phyloP scores from a whole-genome alignment of 495 filamentous ascomycete species.

The Amorphotheca resinae region DNA sequence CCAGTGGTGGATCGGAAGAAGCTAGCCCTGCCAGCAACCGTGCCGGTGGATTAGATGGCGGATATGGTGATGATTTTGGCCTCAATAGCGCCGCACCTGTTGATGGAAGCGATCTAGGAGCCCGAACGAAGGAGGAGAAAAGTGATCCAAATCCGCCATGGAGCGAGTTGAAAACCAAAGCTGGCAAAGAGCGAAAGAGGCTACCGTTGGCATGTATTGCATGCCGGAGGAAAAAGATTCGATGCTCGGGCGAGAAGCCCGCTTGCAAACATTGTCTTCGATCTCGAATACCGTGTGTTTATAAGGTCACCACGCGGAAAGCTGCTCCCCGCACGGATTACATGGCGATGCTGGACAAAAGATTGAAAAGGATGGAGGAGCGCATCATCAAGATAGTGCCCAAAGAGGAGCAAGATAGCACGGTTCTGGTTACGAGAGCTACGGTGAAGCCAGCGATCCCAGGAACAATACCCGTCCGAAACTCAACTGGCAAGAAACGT shows the following conservation, averaged over 20 bases:
- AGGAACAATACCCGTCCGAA: conserved; percentile 38
- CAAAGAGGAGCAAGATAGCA: conserved; percentile 55
- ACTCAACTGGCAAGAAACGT: conserved; percentile 58
- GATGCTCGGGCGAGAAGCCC: conserved; percentile 94
- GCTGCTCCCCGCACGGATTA: conserved; percentile 95
- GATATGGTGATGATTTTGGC: conserved; percentile 35
- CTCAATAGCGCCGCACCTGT: conserved; percentile 29
- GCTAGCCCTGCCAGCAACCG: conserved; percentile 34
- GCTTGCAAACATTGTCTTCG: conserved; percentile 93
- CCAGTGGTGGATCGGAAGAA: conserved; percentile 29
- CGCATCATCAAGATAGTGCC: conserved; percentile 93
- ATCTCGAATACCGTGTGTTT: conserved; percentile 93
- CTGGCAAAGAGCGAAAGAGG: conserved; percentile 90
- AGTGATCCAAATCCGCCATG: conserved; percentile 57
- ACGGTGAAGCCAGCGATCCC: conserved; percentile 69
- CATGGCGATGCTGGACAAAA: conserved; percentile 97
- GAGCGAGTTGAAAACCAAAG: conserved; percentile 96
- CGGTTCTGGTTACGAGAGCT: conserved; percentile 47
- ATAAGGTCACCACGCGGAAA: conserved; percentile 92
- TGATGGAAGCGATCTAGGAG: conserved; percentile 39
- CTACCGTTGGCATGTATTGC: conserved; percentile 92
- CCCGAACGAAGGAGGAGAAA: conserved; percentile 42
- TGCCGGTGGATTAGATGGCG: conserved; percentile 30
- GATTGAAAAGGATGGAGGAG: conserved; percentile 91
- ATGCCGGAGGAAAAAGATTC: conserved; percentile 93